Evolutionary conservation across 2,329 filamentous ascomycete species (phyloP).

Genomic region (Grosmannia serpens): DNA sequence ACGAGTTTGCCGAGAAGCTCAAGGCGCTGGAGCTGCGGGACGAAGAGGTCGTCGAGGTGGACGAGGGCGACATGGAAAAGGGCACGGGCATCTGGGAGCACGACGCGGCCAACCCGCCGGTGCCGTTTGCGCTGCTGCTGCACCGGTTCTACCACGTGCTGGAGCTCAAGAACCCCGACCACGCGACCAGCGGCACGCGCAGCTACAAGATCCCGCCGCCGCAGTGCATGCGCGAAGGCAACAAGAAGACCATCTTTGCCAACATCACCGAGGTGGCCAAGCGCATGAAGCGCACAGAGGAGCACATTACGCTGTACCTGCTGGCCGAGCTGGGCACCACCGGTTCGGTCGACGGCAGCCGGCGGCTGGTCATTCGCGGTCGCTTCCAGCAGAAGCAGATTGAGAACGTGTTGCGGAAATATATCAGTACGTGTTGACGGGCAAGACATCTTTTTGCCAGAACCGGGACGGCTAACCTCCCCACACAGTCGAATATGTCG

Average conservation of each 20-base stretch:
- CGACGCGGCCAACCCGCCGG: conserved; percentile 59
- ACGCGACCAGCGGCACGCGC: conserved; percentile 77
- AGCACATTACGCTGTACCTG: conserved; percentile 93
- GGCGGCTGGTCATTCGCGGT: conserved; percentile 85
- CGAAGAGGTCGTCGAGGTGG: conserved; percentile 47
- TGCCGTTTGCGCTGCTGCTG: conserved; percentile 78
- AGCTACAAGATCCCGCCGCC: conserved; percentile 99
- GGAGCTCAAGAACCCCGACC: conserved; percentile 91
- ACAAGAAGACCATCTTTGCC: conserved; percentile 99
- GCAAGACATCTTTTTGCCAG: conserved; percentile 6
- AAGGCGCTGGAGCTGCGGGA: conserved; percentile 50
- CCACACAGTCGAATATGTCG: conserved; percentile 77
- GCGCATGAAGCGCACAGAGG: conserved; percentile 97
- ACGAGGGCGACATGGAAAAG: conserved; percentile 66
- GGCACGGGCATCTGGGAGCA: conserved; percentile 88
- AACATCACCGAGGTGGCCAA: conserved; percentile 99
- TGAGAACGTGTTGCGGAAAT: conserved; percentile 90
- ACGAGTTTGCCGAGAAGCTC: conserved; percentile 49
- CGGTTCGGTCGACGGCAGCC: conserved; percentile 85
- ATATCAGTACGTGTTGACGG: conserved; percentile 63
- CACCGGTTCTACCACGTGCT: conserved; percentile 90
- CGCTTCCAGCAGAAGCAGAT: conserved; percentile 99
- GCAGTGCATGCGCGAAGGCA: conserved; percentile 98
- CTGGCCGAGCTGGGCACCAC: conserved; percentile 97
- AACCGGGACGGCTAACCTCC: conserved; percentile 15